Evolutionary conservation across 2,329 filamentous ascomycete species (phyloP).

Genomic region (Sclerotinia subarctica): DNA sequence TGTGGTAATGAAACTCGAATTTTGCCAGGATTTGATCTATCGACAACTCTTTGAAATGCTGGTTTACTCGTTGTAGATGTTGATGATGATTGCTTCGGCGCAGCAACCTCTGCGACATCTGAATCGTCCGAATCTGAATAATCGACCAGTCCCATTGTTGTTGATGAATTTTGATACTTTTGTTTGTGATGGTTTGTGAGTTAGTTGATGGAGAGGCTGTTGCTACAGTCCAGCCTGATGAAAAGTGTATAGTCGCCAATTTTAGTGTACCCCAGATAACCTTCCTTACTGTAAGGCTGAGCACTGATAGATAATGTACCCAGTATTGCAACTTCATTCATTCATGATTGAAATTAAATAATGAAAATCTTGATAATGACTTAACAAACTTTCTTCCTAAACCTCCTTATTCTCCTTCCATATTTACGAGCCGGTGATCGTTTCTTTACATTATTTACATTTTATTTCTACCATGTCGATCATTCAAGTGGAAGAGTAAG

Average conservation of each 20-base stretch:
- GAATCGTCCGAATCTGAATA: constrained; percentile 68
- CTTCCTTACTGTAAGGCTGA: constrained; percentile 11
- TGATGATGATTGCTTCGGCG: constrained; percentile 37
- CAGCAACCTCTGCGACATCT: constrained; percentile 47
- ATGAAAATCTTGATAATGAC: constrained; percentile 4
- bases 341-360: background rate
- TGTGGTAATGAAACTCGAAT: constrained; percentile 76
- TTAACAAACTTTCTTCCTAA: background rate
- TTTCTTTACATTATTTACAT: background rate
- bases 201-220: constrained; percentile 4
- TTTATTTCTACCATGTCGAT: constrained; percentile 37
- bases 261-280: constrained; percentile 9
- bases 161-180: background rate
- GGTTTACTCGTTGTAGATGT: constrained; percentile 47
- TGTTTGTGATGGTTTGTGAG: background rate
- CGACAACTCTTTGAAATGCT: constrained; percentile 74
- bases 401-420: background rate
- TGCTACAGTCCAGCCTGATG: background rate
- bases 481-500: constrained; percentile 41
- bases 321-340: constrained; percentile 2
- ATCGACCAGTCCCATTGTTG: constrained; percentile 60
- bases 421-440: constrained; percentile 13
- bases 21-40: constrained; percentile 76
- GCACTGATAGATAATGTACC: background rate
- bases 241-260: background rate